A percentile compares a stretch with the other conserved stretches of the same genome.
phyloP scores from a whole-genome alignment of 257 asterid genomes.

The Petunia secreta region DNA sequence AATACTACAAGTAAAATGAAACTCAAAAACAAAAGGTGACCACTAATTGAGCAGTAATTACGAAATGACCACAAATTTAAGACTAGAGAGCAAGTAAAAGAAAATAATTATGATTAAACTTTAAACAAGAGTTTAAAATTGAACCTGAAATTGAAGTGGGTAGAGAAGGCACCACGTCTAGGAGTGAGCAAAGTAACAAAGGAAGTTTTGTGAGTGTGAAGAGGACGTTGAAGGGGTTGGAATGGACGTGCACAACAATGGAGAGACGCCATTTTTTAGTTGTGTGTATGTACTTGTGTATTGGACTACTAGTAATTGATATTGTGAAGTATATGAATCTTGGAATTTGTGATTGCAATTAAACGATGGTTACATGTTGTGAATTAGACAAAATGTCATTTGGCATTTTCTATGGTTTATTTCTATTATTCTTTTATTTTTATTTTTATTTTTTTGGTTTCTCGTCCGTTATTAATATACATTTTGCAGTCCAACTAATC shows the following conservation, averaged over 20 bases:
- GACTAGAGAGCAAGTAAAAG: not conserved
- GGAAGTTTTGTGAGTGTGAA: not conserved
- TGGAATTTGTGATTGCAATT: not conserved
- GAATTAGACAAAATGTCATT: too few relatives aligned
- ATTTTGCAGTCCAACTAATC: too few relatives aligned
- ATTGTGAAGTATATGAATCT: constrained; percentile 3
- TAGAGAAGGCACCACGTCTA: constrained; percentile 19
- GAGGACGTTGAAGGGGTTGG: constrained; percentile 24
- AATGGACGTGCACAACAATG: constrained; percentile 15
- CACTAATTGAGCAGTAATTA: not conserved
- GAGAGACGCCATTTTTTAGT: constrained; percentile 9
- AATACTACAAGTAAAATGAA: not conserved
- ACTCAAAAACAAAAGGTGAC: not conserved
- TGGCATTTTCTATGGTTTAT: not conserved
- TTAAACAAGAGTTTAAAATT: not conserved
- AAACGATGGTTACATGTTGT: not conserved
- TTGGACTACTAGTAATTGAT: not conserved
- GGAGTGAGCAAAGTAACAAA: constrained; percentile 9
- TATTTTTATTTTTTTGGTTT: too few relatives aligned
- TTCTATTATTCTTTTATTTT: not conserved
- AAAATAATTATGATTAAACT: not conserved
- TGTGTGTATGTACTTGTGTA: not conserved
- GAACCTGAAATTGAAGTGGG: constrained; percentile 29
- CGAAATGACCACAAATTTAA: not conserved
- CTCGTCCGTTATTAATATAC: too few relatives aligned